These are phyloP conservation scores for Suillus cothurnatus DNA, from an alignment of 768 basidiomycete species.

Conservation along the genomic window DNA sequence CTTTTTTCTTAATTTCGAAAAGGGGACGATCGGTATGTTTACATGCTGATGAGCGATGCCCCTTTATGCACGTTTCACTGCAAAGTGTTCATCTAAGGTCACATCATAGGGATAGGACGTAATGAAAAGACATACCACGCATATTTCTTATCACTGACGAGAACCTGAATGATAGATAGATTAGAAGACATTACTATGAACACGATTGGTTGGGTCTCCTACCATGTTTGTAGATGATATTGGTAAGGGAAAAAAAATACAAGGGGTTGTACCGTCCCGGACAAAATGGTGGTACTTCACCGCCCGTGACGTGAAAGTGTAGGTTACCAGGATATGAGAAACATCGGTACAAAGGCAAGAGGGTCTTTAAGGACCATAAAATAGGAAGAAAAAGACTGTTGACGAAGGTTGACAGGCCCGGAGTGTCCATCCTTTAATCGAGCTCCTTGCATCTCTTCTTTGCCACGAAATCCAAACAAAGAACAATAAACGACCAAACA, in stretches of 20 bases:
- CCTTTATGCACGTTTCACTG: constrained; percentile 93
- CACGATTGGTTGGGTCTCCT: constrained; percentile 46
- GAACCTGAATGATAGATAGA: constrained; percentile 46
- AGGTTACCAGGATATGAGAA: constrained; percentile 48
- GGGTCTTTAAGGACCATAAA: constrained; percentile 51
- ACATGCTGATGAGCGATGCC: constrained; percentile 88
- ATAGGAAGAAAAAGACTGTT: constrained; percentile 44
- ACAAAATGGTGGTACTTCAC: constrained; percentile 43
- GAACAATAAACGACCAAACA: constrained; percentile 16
- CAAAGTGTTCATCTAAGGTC: constrained; percentile 10
- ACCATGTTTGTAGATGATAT: constrained; percentile 16
- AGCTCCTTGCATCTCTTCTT: constrained; percentile 15
- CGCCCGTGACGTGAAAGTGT: constrained; percentile 60
- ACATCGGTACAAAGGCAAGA: constrained; percentile 30
- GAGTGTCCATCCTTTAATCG: constrained; percentile 29
- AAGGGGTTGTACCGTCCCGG: constrained; percentile 25
- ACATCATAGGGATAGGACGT: constrained; percentile 8
- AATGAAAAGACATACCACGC: constrained; percentile 62
- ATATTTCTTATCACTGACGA: constrained; percentile 78
- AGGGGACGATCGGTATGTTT: constrained; percentile 86
- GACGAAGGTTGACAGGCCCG: constrained; percentile 52
- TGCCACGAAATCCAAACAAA: constrained; percentile 30
- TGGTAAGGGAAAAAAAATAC: constrained; percentile 1
- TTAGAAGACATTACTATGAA: constrained; percentile 1
- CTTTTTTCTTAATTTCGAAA: constrained; percentile 78